A percentile compares a stretch with the other conserved stretches of the same genome.
These are phyloP conservation scores for Quillaja saponaria DNA, from an alignment of 306 rosid species.

Conservation along the genomic window DNA sequence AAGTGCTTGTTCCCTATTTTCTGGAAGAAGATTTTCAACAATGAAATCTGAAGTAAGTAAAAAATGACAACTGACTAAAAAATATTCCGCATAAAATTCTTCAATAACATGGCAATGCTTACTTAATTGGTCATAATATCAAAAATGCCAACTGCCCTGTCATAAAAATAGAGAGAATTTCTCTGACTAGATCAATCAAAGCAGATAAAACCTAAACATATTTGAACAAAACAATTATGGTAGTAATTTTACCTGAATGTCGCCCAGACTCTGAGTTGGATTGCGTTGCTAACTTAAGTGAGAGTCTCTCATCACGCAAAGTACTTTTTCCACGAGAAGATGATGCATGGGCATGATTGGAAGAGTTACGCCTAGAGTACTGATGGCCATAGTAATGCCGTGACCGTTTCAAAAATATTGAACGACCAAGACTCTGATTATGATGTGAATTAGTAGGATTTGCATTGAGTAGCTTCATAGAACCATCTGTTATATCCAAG, in stretches of 20 bases:
- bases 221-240: no score
- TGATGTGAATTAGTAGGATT: conserved; percentile 51
- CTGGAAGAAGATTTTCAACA: conserved; percentile 32
- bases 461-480: conserved; percentile 48
- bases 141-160: no score
- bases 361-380: conserved; percentile 73
- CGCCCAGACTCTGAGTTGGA: conserved; percentile 45
- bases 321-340: conserved; percentile 65
- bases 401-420: conserved; percentile 72
- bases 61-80: no score
- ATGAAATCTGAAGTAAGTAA: not conserved
- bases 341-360: conserved; percentile 58
- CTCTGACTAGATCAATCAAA: no score
- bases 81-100: not conserved
- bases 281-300: conserved; percentile 65
- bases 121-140: no score
- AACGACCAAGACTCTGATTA: conserved; percentile 68
- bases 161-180: no score
- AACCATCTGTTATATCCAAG: conserved; percentile 52
- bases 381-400: conserved; percentile 82
- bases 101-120: not conserved
- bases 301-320: conserved; percentile 48
- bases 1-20: conserved; percentile 49
- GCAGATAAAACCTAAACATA: no score
- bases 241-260: conserved; percentile 43